phyloP scores from a whole-genome alignment of 768 basidiomycete genomes.

The Coprinellus micaceus region DNA sequence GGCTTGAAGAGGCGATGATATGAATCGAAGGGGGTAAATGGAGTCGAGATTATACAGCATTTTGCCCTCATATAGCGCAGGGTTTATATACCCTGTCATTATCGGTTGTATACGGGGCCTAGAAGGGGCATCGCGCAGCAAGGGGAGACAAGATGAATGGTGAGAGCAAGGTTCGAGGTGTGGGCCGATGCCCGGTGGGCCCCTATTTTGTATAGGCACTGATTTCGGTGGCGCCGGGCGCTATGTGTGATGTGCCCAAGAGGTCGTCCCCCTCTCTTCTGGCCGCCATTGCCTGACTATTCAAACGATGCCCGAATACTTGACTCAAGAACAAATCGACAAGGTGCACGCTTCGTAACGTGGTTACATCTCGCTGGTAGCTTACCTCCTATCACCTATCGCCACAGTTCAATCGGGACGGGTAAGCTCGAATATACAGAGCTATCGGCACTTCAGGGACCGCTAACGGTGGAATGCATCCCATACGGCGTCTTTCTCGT shows the following conservation, averaged over 20 bases:
- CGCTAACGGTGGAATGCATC: background rate
- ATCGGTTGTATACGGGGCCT: too few relatives aligned
- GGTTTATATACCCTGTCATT: too few relatives aligned
- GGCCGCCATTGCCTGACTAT: background rate
- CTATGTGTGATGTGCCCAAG: background rate
- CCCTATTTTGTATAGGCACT: too few relatives aligned
- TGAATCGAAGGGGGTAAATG: too few relatives aligned
- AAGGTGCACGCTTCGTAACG: conserved; percentile 38
- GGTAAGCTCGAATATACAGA: conserved; percentile 18
- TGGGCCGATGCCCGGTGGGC: too few relatives aligned
- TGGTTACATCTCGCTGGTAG: background rate
- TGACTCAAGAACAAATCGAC: conserved; percentile 55
- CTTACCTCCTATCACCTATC: background rate
- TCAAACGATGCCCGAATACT: conserved; percentile 38
- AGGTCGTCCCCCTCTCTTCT: background rate
- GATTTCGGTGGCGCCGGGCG: too few relatives aligned
- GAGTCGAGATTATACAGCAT: too few relatives aligned
- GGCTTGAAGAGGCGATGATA: too few relatives aligned
- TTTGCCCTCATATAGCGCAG: too few relatives aligned
- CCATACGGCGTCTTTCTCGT: conserved; percentile 1
- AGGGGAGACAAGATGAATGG: too few relatives aligned
- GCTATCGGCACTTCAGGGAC: background rate
- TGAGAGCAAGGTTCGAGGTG: too few relatives aligned
- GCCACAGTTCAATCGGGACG: conserved; percentile 28
- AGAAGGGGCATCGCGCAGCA: too few relatives aligned